A percentile compares a stretch with the other conserved stretches of the same genome.
Evolutionary conservation across 257 asterid genomes (phyloP).

Genomic region (Solanum pimpinellifolium): DNA sequence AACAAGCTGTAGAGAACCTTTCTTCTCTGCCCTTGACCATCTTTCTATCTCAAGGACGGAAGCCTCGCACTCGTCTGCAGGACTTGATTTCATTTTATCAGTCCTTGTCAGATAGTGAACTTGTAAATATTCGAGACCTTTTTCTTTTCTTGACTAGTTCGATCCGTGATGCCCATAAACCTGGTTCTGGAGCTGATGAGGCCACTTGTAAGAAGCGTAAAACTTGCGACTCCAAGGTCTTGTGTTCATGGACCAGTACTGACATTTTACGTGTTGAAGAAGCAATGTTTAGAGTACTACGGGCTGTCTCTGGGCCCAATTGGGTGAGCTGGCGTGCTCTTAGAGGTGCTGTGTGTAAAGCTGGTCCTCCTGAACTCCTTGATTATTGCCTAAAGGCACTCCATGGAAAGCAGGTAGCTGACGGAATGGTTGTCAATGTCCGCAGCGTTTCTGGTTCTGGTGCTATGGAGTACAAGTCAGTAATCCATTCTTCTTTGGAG

Average conservation of each 20-base stretch:
- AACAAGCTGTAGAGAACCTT: constrained; percentile 41
- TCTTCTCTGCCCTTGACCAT: constrained; percentile 52
- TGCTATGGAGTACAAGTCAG: constrained; percentile 79
- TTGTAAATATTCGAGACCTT: constrained; percentile 60
- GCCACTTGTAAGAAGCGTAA: constrained; percentile 44
- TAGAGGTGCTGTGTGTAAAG: constrained; percentile 84
- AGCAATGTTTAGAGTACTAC: constrained; percentile 76
- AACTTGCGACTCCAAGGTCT: constrained; percentile 33
- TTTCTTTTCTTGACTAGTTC: constrained; percentile 56
- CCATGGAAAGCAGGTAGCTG: constrained; percentile 67
- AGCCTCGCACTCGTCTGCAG: constrained; percentile 65
- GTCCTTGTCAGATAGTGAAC: constrained; percentile 70
- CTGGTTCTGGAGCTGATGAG: constrained; percentile 17
- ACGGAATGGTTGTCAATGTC: constrained; percentile 60
- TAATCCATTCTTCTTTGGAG: background rate
- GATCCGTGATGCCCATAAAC: constrained; percentile 39
- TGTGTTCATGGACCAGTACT: constrained; percentile 57
- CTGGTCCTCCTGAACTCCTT: constrained; percentile 75
- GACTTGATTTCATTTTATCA: constrained; percentile 76
- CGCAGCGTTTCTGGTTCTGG: constrained; percentile 62
- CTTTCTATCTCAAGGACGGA: constrained; percentile 67
- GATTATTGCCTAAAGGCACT: constrained; percentile 88
- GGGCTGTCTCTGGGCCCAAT: constrained; percentile 77
- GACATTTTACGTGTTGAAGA: constrained; percentile 70
- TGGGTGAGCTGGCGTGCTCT: constrained; percentile 98